Percentiles rank a stretch among this genome's conserved stretches.
Conservation (phyloP, 1,284 basidiomycete genomes). For the Mixia osmundae region DNA sequence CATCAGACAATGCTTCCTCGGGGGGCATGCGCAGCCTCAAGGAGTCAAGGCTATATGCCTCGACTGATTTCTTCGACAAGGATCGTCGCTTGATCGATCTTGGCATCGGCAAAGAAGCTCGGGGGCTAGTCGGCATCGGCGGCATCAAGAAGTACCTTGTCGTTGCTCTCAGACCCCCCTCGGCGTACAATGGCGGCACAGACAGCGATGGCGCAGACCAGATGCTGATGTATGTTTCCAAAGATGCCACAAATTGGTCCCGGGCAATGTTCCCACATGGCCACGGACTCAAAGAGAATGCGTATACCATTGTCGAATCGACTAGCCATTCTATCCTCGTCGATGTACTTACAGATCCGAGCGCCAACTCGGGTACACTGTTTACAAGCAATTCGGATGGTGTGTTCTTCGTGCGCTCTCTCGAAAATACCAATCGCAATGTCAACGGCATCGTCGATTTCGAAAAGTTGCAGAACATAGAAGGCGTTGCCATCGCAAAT, state of each 20-base stretch:
- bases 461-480: slow-evolving; percentile 73
- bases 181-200: background rate
- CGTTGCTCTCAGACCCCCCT: slow-evolving; percentile 40
- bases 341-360: slow-evolving; percentile 62
- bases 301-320: slow-evolving; percentile 85
- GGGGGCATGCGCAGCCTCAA: slow-evolving; percentile 6
- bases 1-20: slow-evolving; percentile 27
- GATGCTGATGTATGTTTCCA: slow-evolving; percentile 62
- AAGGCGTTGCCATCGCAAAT: slow-evolving; percentile 80
- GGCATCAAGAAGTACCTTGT: slow-evolving; percentile 76
- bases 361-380: slow-evolving; percentile 54
- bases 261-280: slow-evolving; percentile 67
- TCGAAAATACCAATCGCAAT: slow-evolving; percentile 78
- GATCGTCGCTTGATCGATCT: slow-evolving; percentile 47
- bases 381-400: slow-evolving; percentile 90
- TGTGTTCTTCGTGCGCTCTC: slow-evolving; percentile 75
- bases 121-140: slow-evolving; percentile 65
- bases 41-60: slow-evolving; percentile 54
- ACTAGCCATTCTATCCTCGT: slow-evolving; percentile 80
- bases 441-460: slow-evolving; percentile 73
- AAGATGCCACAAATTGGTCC: slow-evolving; percentile 58
- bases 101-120: slow-evolving; percentile 52
- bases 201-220: slow-evolving; percentile 26
- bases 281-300: slow-evolving; percentile 56
- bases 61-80: slow-evolving; percentile 51